Evolutionary conservation across 257 asterid species (phyloP).

Genomic region (Solanum megistacrolobum): DNA sequence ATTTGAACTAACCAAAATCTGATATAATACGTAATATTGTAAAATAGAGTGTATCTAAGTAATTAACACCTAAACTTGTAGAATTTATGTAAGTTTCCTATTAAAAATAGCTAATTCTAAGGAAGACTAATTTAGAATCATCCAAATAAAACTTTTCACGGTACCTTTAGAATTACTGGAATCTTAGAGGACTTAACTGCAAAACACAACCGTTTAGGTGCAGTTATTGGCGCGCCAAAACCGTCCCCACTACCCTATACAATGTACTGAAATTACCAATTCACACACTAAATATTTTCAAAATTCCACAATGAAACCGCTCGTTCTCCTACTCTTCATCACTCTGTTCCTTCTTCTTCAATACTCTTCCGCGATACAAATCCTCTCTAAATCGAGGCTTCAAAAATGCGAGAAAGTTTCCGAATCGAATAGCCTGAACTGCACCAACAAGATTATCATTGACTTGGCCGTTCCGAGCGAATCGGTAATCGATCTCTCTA

Average conservation of each 20-base stretch:
- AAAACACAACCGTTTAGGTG: constrained; percentile 8
- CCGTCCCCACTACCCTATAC: background rate
- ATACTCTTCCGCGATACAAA: constrained; percentile 25
- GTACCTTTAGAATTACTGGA: background rate
- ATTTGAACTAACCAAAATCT: too few relatives aligned
- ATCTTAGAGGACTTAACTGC: background rate
- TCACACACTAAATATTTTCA: background rate
- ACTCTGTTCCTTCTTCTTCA: constrained; percentile 8
- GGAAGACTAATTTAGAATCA: background rate
- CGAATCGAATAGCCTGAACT: constrained; percentile 48
- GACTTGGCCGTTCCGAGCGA: constrained; percentile 89
- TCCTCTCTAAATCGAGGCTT: constrained; percentile 76
- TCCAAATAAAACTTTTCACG: background rate
- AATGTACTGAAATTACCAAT: background rate
- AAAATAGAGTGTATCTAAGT: background rate
- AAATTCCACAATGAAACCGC: constrained; percentile 22
- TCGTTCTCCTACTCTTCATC: constrained; percentile 5
- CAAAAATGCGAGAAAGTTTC: constrained; percentile 69
- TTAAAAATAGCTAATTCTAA: background rate
- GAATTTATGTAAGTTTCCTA: background rate
- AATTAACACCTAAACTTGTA: background rate
- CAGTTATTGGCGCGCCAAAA: constrained; percentile 24
- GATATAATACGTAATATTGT: too few relatives aligned
- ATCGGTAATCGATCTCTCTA: constrained; percentile 30
- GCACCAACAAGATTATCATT: constrained; percentile 63